Conservation (phyloP, 768 basidiomycete genomes). For the Suillus clintonianus region DNA sequence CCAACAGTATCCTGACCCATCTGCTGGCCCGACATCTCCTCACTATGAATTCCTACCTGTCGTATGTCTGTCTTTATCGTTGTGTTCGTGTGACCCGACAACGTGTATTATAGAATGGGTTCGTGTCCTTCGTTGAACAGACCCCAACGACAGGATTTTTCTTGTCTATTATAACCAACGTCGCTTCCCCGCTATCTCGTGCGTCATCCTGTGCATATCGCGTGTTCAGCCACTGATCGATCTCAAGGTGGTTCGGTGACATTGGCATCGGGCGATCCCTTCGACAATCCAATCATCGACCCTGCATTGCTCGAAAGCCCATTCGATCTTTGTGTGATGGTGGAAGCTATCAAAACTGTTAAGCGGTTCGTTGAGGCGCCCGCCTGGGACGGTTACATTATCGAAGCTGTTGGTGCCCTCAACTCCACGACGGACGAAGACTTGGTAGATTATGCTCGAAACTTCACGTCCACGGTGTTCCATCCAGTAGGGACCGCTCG, state of each 20-base stretch:
- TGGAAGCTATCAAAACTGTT: not conserved
- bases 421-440: not conserved
- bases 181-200: not conserved
- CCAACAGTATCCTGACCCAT: not conserved
- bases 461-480: not conserved
- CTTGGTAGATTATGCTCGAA: not conserved
- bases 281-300: not conserved
- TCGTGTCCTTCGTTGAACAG: not conserved
- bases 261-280: not conserved
- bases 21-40: not conserved
- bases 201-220: not conserved
- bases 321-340: not conserved
- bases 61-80: not conserved
- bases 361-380: not conserved
- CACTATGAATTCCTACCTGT: not conserved
- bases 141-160: not conserved
- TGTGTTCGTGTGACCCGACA: not conserved
- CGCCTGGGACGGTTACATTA: not conserved
- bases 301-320: not conserved
- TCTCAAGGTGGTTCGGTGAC: not conserved
- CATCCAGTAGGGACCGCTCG: not conserved
- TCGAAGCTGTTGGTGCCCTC: not conserved
- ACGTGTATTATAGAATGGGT: not conserved
- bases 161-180: not conserved
- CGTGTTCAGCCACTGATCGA: not conserved